Base-by-base conservation (phyloP, 2,329 filamentous ascomycete species). In the Penicillium janthinellum region DNA sequence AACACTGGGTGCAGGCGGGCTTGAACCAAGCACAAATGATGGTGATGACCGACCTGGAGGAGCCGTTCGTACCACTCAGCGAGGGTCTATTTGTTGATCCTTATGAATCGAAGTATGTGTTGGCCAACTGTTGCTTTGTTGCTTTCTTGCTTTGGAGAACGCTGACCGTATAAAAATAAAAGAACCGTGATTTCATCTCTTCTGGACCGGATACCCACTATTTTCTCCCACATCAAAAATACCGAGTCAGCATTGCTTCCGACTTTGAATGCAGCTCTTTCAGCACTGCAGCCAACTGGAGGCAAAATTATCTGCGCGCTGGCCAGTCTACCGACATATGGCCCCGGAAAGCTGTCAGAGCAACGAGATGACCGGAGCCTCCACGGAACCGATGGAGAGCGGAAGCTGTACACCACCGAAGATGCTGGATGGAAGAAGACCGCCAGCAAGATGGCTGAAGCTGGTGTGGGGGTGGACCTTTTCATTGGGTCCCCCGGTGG, bases 21-120 rank as follows among this genome's bases (percentile, higher is more conserved):
- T 81, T 97, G 44, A 89, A 95, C 57, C 88, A 92, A 77, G 92
- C 95, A 10, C 95, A 99, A 73, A 97, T 99, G 92, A 87, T 99
- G 82, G 93, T 99, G 53, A 96, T 99, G 91, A 91, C 95, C 3
- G 95, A 99, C 73, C 85, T 99, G 51, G 93, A 98, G 70, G 95
- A 99, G 67, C 95, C 95, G 0, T 99, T 99, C 74, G 88, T 98
- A 15, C 93, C 95, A 2, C 82, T 99, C 17, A 92, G 90, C 64
- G 90, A 96, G 59, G 93, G 94, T 15, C 83, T 99, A 10, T 98
- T 98, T 74, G 94, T 98, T 15, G 94, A 99, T 75, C 92, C 95
- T 1, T 88, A 92, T 68, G 91, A 96, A 75, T 95, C 92, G 48
- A 94, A 90, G 82, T 86, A 78, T 57, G 81, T 69, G n/a, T 17